Evolutionary conservation across 1,139 yeast genomes (phyloP).

Genomic region (Zygosaccharomyces sapae): DNA sequence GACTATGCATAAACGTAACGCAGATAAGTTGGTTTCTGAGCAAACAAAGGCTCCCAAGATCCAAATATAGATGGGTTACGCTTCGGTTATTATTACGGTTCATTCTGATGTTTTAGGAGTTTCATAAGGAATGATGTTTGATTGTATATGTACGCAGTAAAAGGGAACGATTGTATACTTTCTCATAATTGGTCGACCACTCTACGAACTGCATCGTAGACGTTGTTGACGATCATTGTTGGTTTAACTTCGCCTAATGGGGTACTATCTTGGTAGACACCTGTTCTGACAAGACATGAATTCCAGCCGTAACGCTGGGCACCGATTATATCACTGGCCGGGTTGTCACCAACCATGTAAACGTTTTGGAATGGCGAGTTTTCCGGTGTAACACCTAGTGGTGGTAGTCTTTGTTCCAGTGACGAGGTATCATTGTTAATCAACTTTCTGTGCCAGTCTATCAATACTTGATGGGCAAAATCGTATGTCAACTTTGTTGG

Average conservation of each 20-base stretch:
- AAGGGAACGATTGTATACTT: constrained; percentile 3
- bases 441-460: constrained; percentile 51
- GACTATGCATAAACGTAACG: constrained; percentile 61
- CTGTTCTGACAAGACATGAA: constrained; percentile 76
- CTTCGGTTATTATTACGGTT: neutral
- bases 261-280: constrained; percentile 77
- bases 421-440: constrained; percentile 21
- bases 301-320: constrained; percentile 88
- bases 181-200: constrained; percentile 24
- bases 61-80: constrained; percentile 24
- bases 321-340: constrained; percentile 85
- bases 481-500: constrained; percentile 79
- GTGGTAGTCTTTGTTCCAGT: constrained; percentile 21
- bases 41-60: constrained; percentile 46
- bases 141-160: constrained; percentile 3
- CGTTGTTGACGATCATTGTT: constrained; percentile 39
- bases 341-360: constrained; percentile 96
- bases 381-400: constrained; percentile 26
- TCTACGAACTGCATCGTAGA: constrained; percentile 36
- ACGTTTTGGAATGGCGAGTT: constrained; percentile 46
- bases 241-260: constrained; percentile 38
- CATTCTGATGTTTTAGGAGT: constrained; percentile 1
- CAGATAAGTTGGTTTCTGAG: constrained; percentile 45
- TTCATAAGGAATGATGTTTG: neutral
- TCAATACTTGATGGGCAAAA: constrained; percentile 70